Evolutionary conservation across 345 rosid genomes (phyloP), one percentile per base, ranked within the genome.

Genomic region (Murraya koenigii): DNA sequence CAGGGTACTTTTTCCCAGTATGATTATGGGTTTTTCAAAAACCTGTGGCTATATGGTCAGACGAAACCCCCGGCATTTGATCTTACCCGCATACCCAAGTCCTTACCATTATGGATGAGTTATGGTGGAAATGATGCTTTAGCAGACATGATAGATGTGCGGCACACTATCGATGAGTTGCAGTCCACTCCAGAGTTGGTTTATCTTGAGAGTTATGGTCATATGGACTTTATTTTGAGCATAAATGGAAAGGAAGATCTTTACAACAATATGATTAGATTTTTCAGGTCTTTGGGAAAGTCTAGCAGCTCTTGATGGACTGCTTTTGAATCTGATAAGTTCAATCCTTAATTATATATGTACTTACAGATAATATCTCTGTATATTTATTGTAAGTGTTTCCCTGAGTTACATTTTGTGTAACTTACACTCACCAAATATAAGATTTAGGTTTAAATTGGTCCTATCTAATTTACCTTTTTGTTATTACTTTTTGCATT

Each of bases 51-150:
- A 1, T 93, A 93, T 77, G 92, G 97, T 52, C 82, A 75, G 55
- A 49, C 75, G 5, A 86, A 82, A 72, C 97, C 99, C 68, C 96
- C 98, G 0, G 85, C 83, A 64, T 95, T 92, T 71, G 85, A 92
- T 78, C 91, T 95, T 22, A 75, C 77, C 74, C 81, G 33, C 76
- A 87, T 93, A 66, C 98, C 99, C 1, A 79, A 81, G 80, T 84
- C 89, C 33, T 80, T 93, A 82, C 98, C 97, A 41, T 63, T 95
- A 75, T 95, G 98, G 98, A 91, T 93, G 96, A 91, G 88, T 36
- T 91, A 91, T 49, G 99, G 99, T 44, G 99, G 97, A 44, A 77
- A 39, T 39, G 98, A 95, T 78, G 89, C 81, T 28, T 84, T 95
- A 80, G 95, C 97, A 77, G 97, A 93, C 14, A 55, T 81, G 41